These are phyloP conservation scores for Cyberlindnera galapagoensis DNA, from an alignment of 805 yeast species.

Conservation along the genomic window DNA sequence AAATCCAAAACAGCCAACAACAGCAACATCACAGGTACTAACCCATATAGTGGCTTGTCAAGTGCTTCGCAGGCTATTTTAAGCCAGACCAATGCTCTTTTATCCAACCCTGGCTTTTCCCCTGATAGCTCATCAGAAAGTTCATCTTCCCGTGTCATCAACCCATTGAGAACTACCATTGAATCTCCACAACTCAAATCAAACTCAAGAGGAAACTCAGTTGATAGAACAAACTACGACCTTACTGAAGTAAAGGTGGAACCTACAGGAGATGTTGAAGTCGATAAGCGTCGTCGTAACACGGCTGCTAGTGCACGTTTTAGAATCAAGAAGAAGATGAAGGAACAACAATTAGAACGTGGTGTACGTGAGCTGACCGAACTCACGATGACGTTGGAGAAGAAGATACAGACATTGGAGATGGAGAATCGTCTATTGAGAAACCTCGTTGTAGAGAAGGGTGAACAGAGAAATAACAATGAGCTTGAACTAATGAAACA, in stretches of 20 bases:
- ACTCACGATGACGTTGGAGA: slow-evolving; percentile 56
- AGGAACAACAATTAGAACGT: slow-evolving; percentile 87
- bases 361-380: slow-evolving; percentile 68
- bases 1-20: not conserved
- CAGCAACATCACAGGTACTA: slow-evolving; percentile 1
- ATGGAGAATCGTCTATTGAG: slow-evolving; percentile 88
- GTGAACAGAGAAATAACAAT: slow-evolving; percentile 45
- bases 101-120: too few relatives aligned
- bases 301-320: slow-evolving; percentile 95
- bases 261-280: slow-evolving; percentile 33
- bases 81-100: too few relatives aligned
- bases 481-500: slow-evolving; percentile 47
- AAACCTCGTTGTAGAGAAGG: slow-evolving; percentile 78
- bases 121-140: too few relatives aligned
- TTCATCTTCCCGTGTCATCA: too few relatives aligned
- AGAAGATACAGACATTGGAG: slow-evolving; percentile 74
- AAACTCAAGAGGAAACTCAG: too few relatives aligned
- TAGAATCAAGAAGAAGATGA: slow-evolving; percentile 83
- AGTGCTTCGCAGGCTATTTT: not conserved
- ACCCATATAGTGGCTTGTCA: not conserved
- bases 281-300: slow-evolving; percentile 77
- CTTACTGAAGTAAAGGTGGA: slow-evolving; percentile 12
- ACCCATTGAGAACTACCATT: too few relatives aligned
- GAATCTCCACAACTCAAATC: too few relatives aligned
- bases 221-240: too few relatives aligned